Percentiles rank a stretch among this genome's conserved stretches.
Conservation (phyloP, 306 rosid genomes). For the Luffa acutangula region DNA sequence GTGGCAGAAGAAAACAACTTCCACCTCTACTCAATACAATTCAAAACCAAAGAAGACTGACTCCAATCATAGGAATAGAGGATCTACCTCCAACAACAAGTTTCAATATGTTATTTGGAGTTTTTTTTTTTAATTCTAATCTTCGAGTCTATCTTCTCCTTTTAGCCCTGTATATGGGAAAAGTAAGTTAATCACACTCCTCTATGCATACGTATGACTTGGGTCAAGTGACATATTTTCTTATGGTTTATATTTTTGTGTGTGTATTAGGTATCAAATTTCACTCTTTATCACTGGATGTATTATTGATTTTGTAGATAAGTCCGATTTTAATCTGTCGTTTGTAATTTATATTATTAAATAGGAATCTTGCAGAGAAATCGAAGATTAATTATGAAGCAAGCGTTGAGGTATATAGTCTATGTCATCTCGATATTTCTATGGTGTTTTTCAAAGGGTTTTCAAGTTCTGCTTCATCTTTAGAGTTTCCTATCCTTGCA, state of each 20-base stretch:
- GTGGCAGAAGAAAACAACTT: constrained; percentile 29
- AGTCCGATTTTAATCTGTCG: too few relatives aligned
- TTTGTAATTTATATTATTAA: too few relatives aligned
- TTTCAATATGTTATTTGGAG: constrained; percentile 35
- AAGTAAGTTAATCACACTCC: neutral
- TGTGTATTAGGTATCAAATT: neutral
- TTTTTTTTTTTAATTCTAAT: neutral
- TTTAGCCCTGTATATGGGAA: neutral
- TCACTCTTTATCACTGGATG: too few relatives aligned
- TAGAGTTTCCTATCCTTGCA: constrained; percentile 22
- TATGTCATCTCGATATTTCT: neutral
- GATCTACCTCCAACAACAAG: constrained; percentile 62
- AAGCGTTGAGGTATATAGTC: too few relatives aligned
- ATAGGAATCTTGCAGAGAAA: too few relatives aligned
- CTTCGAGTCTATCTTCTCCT: neutral
- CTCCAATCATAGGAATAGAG: constrained; percentile 32
- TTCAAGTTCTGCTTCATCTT: neutral
- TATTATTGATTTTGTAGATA: too few relatives aligned
- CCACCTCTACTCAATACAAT: constrained; percentile 30
- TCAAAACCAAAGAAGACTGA: constrained; percentile 70
- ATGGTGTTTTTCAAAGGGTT: neutral
- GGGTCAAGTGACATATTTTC: neutral
- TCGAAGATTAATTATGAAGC: too few relatives aligned
- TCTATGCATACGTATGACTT: neutral
- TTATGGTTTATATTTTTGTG: neutral